A percentile compares a stretch with the other conserved stretches of the same genome.
Evolutionary conservation across 768 basidiomycete genomes (phyloP).

Genomic region (Lanmaoa rubissima): DNA sequence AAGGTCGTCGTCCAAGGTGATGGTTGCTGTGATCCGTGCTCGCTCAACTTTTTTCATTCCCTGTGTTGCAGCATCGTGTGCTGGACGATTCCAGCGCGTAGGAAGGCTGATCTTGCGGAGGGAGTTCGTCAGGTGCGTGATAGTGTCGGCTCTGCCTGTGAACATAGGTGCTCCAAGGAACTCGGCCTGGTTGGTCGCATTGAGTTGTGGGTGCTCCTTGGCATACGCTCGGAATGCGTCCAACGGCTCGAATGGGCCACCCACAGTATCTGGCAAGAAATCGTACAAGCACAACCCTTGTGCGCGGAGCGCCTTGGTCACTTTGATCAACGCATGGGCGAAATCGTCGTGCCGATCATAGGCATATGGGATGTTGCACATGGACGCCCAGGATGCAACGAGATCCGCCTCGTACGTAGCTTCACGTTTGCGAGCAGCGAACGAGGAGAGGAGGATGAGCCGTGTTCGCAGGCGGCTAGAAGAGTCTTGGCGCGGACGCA

Average conservation of each 20-base stretch:
- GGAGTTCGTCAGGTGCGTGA: not conserved
- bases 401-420: not conserved
- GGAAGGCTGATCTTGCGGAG: not conserved
- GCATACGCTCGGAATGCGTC: not conserved
- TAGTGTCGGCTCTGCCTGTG: not conserved
- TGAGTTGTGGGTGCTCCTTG: not conserved
- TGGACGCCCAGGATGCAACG: not conserved
- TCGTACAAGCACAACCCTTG: not conserved
- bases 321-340: not conserved
- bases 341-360: not conserved
- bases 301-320: not conserved
- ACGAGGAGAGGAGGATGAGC: not conserved
- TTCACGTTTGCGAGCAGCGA: not conserved
- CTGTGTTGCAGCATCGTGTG: not conserved
- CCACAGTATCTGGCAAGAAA: not conserved
- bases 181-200: not conserved
- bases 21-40: too few species aligned
- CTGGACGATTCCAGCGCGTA: not conserved
- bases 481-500: not conserved
- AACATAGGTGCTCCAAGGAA: not conserved
- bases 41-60: not conserved
- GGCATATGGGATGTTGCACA: not conserved
- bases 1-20: not conserved
- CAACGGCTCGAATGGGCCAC: not conserved
- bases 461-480: not conserved